Evolutionary conservation across 352 stramenopile species (phyloP).

Genomic region (Phytopythium montanum): DNA sequence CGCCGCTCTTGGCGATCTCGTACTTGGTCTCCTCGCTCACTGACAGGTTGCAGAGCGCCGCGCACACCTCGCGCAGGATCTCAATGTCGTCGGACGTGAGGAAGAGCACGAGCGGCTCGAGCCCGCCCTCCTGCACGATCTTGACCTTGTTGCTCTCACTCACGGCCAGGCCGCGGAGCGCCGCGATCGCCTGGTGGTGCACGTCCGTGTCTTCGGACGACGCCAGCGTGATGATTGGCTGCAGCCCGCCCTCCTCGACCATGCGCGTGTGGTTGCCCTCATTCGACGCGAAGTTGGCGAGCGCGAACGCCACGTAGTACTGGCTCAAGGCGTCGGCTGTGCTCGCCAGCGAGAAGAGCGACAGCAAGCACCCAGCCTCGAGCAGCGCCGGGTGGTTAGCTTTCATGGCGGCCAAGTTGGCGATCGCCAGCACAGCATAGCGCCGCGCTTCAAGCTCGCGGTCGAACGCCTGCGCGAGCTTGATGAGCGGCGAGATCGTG

Average conservation of each 20-base stretch:
- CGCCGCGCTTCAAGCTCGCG: conserved; percentile 92
- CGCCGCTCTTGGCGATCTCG: conserved; percentile 94
- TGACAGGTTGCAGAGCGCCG: conserved; percentile 94
- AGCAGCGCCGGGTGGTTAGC: conserved; percentile 93
- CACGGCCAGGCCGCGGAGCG: conserved; percentile 91
- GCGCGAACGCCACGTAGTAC: conserved; percentile 94
- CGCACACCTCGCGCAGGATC: conserved; percentile 93
- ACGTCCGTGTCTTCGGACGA: conserved; percentile 91
- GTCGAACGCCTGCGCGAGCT: conserved; percentile 82
- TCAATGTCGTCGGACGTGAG: conserved; percentile 90
- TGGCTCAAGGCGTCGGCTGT: conserved; percentile 90
- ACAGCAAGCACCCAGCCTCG: conserved; percentile 87
- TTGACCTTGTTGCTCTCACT: conserved; percentile 93
- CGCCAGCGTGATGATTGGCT: conserved; percentile 93
- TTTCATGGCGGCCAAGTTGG: conserved; percentile 94
- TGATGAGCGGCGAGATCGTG: conserved; percentile 89
- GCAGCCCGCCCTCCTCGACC: conserved; percentile 93
- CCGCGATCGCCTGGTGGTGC: conserved; percentile 93
- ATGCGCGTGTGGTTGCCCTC: conserved; percentile 91
- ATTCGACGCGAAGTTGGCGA: conserved; percentile 95
- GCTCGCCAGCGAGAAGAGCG: conserved; percentile 93
- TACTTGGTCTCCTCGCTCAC: conserved; percentile 97
- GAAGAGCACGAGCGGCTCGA: conserved; percentile 92
- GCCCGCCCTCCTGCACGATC: conserved; percentile 95
- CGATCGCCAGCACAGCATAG: conserved; percentile 93